These are phyloP conservation scores for Podospora pseudocomata DNA, from an alignment of 495 filamentous ascomycete species.

Conservation along the genomic window DNA sequence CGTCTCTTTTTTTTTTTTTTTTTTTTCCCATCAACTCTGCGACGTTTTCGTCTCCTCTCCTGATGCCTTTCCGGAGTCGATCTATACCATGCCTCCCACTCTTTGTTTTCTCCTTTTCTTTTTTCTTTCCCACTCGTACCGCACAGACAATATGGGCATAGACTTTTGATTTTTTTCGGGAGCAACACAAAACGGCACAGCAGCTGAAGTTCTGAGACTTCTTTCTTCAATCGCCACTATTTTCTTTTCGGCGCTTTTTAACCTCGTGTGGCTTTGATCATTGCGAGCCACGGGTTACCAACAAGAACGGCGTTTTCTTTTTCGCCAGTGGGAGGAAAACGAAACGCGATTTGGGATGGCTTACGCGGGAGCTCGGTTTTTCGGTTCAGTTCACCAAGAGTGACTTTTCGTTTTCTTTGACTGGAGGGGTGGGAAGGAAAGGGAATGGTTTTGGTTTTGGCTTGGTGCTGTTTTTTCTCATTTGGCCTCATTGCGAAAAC, in stretches of 20 bases:
- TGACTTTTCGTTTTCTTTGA: too few relatives aligned
- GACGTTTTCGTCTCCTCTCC: neutral
- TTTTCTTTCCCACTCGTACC: neutral
- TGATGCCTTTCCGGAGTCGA: neutral
- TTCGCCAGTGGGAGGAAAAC: too few relatives aligned
- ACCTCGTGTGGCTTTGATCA: neutral
- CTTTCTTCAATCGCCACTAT: neutral
- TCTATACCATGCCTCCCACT: neutral
- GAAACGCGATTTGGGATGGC: too few relatives aligned
- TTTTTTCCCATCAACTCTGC: neutral
- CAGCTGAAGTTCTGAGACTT: neutral
- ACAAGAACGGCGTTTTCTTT: slow-evolving; percentile 1
- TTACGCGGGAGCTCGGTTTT: too few relatives aligned
- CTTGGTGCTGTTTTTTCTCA: neutral
- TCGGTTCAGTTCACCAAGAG: too few relatives aligned
- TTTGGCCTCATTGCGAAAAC: neutral
- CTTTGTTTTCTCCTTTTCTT: neutral
- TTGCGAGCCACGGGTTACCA: neutral
- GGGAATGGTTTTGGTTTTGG: too few relatives aligned
- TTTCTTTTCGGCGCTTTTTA: neutral
- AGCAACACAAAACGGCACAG: neutral
- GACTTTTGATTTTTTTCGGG: neutral
- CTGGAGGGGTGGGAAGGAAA: too few relatives aligned
- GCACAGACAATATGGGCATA: neutral
- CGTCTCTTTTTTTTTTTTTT: neutral